Conservation (phyloP, 108 stramenopile species). For the Aurantiochytrium sp. region DNA sequence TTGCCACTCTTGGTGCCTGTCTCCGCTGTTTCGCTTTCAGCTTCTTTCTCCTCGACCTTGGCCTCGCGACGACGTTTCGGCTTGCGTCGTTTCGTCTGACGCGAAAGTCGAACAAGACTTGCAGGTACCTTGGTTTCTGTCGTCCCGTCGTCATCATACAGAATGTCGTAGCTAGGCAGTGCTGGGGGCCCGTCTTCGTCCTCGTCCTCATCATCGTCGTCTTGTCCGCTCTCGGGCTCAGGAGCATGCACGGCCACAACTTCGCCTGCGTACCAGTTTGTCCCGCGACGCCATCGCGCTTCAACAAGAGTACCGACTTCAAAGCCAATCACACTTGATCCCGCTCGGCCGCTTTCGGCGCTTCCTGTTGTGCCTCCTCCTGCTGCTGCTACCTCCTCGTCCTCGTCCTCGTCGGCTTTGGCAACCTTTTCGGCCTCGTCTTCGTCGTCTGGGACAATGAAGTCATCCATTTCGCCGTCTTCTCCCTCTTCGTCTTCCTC, state of each 20-base stretch:
- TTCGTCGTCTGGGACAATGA: background rate
- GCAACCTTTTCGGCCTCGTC: background rate
- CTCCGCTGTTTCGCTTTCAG: background rate
- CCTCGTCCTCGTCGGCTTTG: background rate
- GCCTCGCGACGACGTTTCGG: too few species aligned
- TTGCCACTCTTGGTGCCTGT: background rate
- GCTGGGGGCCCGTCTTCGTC: background rate
- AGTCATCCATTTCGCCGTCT: background rate
- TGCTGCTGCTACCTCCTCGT: background rate
- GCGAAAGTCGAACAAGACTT: background rate
- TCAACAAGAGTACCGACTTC: background rate
- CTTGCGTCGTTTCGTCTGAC: background rate
- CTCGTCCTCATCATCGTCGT: background rate
- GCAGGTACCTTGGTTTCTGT: background rate
- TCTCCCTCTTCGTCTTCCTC: background rate
- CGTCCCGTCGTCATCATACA: background rate
- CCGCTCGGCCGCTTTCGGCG: background rate
- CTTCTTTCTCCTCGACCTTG: too few species aligned
- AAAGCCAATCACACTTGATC: background rate
- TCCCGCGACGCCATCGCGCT: background rate
- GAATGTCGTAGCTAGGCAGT: background rate
- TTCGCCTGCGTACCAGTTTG: background rate
- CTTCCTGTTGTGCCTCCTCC: too few species aligned
- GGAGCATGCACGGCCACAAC: background rate
- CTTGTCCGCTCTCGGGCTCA: background rate